Conservation (phyloP, 2,329 filamentous ascomycete genomes). For the Diaporthe vexans region DNA sequence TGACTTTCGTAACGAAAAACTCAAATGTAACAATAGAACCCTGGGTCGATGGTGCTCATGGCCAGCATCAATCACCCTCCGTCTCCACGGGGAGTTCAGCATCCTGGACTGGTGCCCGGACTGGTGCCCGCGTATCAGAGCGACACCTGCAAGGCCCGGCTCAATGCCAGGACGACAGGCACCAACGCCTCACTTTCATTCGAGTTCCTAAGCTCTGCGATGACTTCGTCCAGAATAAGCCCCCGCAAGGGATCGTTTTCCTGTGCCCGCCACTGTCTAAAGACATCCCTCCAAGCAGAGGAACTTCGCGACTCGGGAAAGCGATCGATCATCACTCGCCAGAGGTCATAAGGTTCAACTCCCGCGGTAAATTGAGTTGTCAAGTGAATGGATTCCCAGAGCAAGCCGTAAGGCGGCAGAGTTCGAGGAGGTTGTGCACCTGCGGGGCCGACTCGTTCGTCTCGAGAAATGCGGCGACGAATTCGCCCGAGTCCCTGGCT, state of each 20-base stretch:
- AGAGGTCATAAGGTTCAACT: neutral
- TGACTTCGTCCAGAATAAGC: neutral
- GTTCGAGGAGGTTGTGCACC: neutral
- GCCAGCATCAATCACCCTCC: neutral
- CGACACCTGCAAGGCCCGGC: neutral
- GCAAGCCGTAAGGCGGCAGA: neutral
- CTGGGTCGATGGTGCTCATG: neutral
- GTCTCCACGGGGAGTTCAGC: neutral
- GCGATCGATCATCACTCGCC: neutral
- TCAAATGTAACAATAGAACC: neutral
- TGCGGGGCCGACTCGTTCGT: neutral
- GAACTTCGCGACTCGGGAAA: neutral
- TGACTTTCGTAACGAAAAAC: neutral
- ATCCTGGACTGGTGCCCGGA: neutral
- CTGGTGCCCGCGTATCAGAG: too few species aligned
- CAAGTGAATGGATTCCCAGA: neutral
- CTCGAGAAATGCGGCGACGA: neutral
- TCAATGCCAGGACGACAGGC: neutral
- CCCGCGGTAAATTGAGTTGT: neutral
- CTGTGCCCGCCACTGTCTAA: neutral
- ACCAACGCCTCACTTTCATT: neutral
- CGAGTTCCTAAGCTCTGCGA: neutral
- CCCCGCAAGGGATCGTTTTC: neutral
- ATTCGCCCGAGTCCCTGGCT: neutral
- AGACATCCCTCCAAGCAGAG: neutral